Percentiles rank a stretch among this genome's conserved stretches.
Conservation (phyloP, 371 early-diverging fungal genomes). For the Mucor velutinosus region DNA sequence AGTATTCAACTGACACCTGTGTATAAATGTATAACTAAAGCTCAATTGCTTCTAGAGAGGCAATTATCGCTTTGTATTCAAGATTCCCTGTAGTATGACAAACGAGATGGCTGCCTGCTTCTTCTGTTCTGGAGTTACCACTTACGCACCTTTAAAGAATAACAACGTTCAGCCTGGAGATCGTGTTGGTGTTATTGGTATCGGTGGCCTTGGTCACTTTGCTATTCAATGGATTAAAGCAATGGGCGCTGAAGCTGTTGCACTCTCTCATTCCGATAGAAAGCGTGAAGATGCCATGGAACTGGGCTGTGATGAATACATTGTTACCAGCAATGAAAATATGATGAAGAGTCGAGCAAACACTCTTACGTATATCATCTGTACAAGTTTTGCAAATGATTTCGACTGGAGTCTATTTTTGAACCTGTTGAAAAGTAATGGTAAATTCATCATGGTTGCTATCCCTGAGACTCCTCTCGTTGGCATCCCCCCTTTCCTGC, state of each 20-base stretch:
- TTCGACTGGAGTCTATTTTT: slow-evolving; percentile 26
- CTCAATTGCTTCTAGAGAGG: slow-evolving; percentile 29
- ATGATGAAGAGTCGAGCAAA: slow-evolving; percentile 39
- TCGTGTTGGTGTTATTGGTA: slow-evolving; percentile 58
- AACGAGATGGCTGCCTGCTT: slow-evolving; percentile 53
- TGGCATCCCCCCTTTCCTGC: neutral
- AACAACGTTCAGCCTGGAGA: slow-evolving; percentile 49
- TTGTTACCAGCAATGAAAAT: slow-evolving; percentile 99
- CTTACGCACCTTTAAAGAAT: slow-evolving; percentile 60
- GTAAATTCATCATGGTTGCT: slow-evolving; percentile 58
- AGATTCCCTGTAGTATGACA: slow-evolving; percentile 55
- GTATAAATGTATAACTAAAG: no score
- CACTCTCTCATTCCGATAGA: slow-evolving; percentile 27
- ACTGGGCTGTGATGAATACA: slow-evolving; percentile 95
- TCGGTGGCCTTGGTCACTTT: slow-evolving; percentile 73
- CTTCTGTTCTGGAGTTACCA: slow-evolving; percentile 61
- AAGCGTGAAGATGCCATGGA: slow-evolving; percentile 39
- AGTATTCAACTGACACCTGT: no score
- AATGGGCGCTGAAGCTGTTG: slow-evolving; percentile 67
- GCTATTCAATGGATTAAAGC: slow-evolving; percentile 60
- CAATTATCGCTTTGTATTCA: slow-evolving; percentile 47
- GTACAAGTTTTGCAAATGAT: neutral
- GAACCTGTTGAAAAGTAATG: slow-evolving; percentile 44
- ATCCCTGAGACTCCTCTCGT: slow-evolving; percentile 47
- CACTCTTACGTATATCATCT: neutral